Percentiles rank a stretch among this genome's conserved stretches.
phyloP scores from a whole-genome alignment of 148 eudicot genomes.

The Talinum fruticosum region DNA sequence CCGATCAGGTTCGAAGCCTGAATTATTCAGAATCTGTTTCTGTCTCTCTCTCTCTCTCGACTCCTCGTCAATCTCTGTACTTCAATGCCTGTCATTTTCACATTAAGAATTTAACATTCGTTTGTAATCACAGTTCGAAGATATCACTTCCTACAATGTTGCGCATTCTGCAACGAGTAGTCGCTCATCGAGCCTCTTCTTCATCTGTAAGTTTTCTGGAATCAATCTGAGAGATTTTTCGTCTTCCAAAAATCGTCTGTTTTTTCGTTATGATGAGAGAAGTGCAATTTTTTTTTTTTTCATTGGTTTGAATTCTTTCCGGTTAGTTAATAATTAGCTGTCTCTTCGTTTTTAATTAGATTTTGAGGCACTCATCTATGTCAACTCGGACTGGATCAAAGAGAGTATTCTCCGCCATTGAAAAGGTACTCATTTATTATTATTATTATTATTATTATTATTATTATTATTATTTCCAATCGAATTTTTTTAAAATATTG shows the following conservation, averaged over 20 bases:
- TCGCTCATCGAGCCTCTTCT: conserved; percentile 25
- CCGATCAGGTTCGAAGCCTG: background rate
- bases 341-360: conserved; percentile 8
- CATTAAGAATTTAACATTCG: background rate
- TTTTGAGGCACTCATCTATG: conserved; percentile 25
- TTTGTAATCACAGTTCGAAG: conserved; percentile 3
- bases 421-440: conserved; percentile 14
- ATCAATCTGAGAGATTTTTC: background rate
- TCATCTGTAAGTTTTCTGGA: conserved; percentile 20
- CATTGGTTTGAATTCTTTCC: background rate
- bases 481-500: background rate
- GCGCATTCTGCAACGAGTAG: conserved; percentile 20
- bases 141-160: conserved; percentile 13
- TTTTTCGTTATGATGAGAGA: background rate
- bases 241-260: background rate
- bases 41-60: background rate
- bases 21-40: background rate
- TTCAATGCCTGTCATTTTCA: background rate
- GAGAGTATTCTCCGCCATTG: conserved; percentile 11
- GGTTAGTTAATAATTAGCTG: background rate
- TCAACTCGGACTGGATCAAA: conserved; percentile 15
- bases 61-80: background rate
- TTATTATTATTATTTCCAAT: background rate
- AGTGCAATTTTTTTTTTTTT: too few species aligned
- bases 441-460: background rate